A percentile compares a stretch with the other conserved stretches of the same genome.
These are phyloP conservation scores for Skeletonema costatum DNA, from an alignment of 108 stramenopile species.

Conservation along the genomic window DNA sequence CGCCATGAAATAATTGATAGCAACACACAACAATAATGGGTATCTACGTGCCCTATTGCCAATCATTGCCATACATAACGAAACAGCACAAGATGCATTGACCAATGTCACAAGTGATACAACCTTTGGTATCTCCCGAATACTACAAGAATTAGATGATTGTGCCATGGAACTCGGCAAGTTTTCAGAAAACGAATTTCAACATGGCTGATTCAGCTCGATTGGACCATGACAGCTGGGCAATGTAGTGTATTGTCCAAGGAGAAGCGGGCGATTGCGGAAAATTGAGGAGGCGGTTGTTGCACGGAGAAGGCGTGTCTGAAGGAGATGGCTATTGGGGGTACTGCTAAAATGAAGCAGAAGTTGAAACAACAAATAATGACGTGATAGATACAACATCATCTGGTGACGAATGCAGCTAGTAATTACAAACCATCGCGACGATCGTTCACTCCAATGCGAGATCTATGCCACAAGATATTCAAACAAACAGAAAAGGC, in stretches of 20 bases:
- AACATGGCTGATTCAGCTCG: slow-evolving; percentile 47
- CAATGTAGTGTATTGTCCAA: slow-evolving; percentile 16
- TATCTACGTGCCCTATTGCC: slow-evolving; percentile 40
- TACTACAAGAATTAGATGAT: slow-evolving; percentile 29
- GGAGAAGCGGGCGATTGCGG: slow-evolving; percentile 46
- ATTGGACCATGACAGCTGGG: slow-evolving; percentile 24
- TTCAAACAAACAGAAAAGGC: neutral
- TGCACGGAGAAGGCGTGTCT: slow-evolving; percentile 21
- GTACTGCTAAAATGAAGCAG: neutral
- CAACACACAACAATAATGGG: neutral
- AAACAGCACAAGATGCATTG: slow-evolving; percentile 35
- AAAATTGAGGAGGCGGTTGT: slow-evolving; percentile 46
- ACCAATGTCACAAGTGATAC: slow-evolving; percentile 25
- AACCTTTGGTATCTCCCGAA: slow-evolving; percentile 23
- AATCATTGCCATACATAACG: slow-evolving; percentile 25
- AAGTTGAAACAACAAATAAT: neutral
- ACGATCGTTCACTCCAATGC: slow-evolving; percentile 1
- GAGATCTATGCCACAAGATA: neutral
- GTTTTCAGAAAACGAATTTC: slow-evolving; percentile 43
- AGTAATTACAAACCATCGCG: neutral
- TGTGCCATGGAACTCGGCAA: slow-evolving; percentile 43
- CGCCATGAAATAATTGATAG: slow-evolving; percentile 12
- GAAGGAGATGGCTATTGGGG: slow-evolving; percentile 9
- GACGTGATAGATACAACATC: neutral
- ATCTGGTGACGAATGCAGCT: neutral